Base-by-base conservation (phyloP, 257 asterid species). In the Linderniella brevidens region DNA sequence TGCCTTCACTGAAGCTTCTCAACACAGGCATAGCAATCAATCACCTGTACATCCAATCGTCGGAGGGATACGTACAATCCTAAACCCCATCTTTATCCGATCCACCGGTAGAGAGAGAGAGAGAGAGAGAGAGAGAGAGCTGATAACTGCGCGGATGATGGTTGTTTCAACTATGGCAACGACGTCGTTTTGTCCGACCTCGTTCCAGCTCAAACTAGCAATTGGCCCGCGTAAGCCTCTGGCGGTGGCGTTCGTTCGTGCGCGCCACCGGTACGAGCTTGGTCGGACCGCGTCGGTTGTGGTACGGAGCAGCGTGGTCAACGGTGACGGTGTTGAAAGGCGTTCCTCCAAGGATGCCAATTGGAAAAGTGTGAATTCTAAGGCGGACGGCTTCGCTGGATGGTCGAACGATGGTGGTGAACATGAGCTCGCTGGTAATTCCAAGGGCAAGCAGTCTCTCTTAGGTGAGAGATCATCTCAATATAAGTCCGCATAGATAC, bases 191-290 rank as follows among this genome's bases (percentile, higher is more conserved):
- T 67, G 69, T 48, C 96, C 96, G 48, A 73, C 66, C 52, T 87
- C 93, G 17, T 75, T 63, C 59, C 98, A 88, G 85, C 96, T 88
- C 64, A 84, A 87, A 55, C 68, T 81, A 58, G 82, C 94, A 0
- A 55, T 85, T 62, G 64, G 59, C 49, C 17, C 70, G 66, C 71
- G 74, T 56, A 85, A 48, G 58, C 35, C 61, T 20, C 64, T 72
- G 4, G 19, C 56, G 39, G 25, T 65, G 14, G 54, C 67, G 42
- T 59, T 59, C 12, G 61, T 57, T 51, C 41, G 62, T 47, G 78
- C 83, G 20, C 54, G 61, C 15, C 43, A 10, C 12, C 76, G 62
- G 59, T 66, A 65, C 64, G 32, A 67, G 41, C 75, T 64, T 56
- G 68, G 68, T 49, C 68, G 74, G 35, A 45, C 57, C 16, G 59